Evolutionary conservation across 2,329 filamentous ascomycete species (phyloP).

Genomic region (Fusarium domesticum): DNA sequence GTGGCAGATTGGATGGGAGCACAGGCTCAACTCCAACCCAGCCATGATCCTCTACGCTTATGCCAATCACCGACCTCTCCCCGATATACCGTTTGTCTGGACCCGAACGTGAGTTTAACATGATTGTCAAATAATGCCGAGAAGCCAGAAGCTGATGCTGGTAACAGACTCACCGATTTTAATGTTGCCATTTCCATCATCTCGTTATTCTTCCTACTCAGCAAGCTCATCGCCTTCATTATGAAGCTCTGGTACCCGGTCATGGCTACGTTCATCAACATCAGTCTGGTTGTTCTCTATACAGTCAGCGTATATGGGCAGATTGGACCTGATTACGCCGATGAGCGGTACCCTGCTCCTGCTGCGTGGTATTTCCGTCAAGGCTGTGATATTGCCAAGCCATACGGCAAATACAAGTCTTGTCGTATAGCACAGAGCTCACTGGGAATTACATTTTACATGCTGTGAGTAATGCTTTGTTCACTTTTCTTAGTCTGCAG

Average conservation of each 20-base stretch:
- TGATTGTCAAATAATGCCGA: background rate
- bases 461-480: constrained; percentile 58
- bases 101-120: constrained; percentile 59
- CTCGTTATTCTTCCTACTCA: constrained; percentile 71
- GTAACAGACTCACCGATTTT: constrained; percentile 65
- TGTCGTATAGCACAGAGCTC: constrained; percentile 67
- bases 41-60: constrained; percentile 67
- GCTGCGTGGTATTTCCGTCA: constrained; percentile 74
- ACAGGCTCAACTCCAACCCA: constrained; percentile 73
- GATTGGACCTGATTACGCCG: constrained; percentile 69
- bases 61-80: constrained; percentile 65
- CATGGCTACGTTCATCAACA: constrained; percentile 57
- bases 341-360: constrained; percentile 58
- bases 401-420: constrained; percentile 51
- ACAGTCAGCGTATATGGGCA: constrained; percentile 66
- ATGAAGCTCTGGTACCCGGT: constrained; percentile 70
- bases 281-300: constrained; percentile 60
- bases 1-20: constrained; percentile 68
- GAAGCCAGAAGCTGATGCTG: constrained; percentile 1
- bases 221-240: constrained; percentile 66
- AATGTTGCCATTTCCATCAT: constrained; percentile 75
- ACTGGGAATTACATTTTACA: constrained; percentile 62
- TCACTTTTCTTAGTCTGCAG: background rate
- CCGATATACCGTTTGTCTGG: constrained; percentile 68
- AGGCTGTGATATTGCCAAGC: constrained; percentile 60